A percentile compares a stretch with the other conserved stretches of the same genome.
These are phyloP conservation scores for Annulohypoxylon truncatum DNA, from an alignment of 2,329 filamentous ascomycete species.

Conservation along the genomic window DNA sequence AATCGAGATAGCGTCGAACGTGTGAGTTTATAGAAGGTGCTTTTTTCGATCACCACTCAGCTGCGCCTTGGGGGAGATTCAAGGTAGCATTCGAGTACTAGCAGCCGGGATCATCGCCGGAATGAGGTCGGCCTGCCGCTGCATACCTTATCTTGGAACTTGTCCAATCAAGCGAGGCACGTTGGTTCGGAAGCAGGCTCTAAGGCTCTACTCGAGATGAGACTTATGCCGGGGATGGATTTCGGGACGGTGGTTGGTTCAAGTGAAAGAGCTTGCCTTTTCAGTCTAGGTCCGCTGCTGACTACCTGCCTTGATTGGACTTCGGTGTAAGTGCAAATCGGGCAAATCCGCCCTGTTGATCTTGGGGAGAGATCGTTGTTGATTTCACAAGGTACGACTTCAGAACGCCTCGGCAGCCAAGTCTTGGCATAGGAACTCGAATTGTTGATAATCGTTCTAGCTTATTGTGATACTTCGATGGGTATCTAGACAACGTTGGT, in stretches of 20 bases:
- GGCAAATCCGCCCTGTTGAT: constrained; percentile 10
- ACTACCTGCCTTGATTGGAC: constrained; percentile 40
- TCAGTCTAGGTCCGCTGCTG: constrained; percentile 20
- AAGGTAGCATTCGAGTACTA: constrained; percentile 16
- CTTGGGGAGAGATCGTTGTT: background rate
- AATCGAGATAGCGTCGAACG: constrained; percentile 20
- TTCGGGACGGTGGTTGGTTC: constrained; percentile 34
- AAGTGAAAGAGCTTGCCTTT: constrained; percentile 15
- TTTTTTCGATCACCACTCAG: constrained; percentile 9
- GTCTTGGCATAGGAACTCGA: background rate
- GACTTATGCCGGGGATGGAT: constrained; percentile 20
- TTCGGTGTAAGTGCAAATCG: constrained; percentile 31
- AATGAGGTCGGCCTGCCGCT: background rate
- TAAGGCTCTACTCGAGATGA: constrained; percentile 29
- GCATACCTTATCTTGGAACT: constrained; percentile 39
- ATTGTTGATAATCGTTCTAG: background rate
- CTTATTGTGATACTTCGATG: background rate
- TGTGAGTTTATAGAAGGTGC: constrained; percentile 36
- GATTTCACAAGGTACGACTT: background rate
- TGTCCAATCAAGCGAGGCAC: constrained; percentile 45
- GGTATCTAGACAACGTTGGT: background rate
- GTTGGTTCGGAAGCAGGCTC: constrained; percentile 36
- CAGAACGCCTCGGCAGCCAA: constrained; percentile 1
- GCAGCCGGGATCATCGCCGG: constrained; percentile 11
- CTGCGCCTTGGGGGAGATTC: constrained; percentile 19